Conservation (phyloP, 2,329 filamentous ascomycete genomes). For the Huntiella bhutanensis region DNA sequence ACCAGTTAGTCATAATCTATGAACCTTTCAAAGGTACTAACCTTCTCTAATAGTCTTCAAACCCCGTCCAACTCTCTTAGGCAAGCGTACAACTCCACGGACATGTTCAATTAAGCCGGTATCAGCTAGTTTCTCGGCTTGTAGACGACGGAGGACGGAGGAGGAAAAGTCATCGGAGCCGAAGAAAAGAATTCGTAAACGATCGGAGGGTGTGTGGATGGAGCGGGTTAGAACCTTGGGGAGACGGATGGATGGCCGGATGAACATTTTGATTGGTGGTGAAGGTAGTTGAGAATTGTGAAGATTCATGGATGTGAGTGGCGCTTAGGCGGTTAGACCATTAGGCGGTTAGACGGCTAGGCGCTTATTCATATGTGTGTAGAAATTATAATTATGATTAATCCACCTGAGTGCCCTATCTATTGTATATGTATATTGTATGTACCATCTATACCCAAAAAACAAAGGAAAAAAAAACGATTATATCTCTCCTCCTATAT, state of each 20-base stretch:
- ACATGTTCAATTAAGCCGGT: slow-evolving; percentile 49
- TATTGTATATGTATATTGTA: too few species aligned
- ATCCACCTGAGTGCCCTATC: too few species aligned
- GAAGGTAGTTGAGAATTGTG: too few species aligned
- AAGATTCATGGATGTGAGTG: not conserved
- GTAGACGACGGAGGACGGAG: slow-evolving; percentile 50
- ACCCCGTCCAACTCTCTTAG: slow-evolving; percentile 60
- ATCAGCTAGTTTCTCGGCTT: slow-evolving; percentile 35
- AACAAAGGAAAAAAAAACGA: slow-evolving; percentile 20
- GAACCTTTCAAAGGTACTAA: not conserved
- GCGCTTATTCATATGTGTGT: too few species aligned
- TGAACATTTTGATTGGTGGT: slow-evolving; percentile 29
- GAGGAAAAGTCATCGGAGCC: slow-evolving; percentile 86
- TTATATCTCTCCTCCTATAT: slow-evolving; percentile 25
- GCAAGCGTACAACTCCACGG: slow-evolving; percentile 67
- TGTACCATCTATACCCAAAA: too few species aligned
- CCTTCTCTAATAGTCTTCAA: slow-evolving; percentile 46
- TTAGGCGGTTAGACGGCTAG: too few species aligned
- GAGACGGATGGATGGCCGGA: slow-evolving; percentile 44
- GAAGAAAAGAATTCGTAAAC: slow-evolving; percentile 77
- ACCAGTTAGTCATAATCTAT: not conserved
- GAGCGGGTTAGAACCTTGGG: too few species aligned
- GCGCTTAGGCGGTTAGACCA: not conserved
- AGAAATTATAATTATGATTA: too few species aligned
- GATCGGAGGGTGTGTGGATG: slow-evolving; percentile 23